phyloP scores from a whole-genome alignment of 2,329 filamentous ascomycete genomes.

The Berkeleyomyces basicola region DNA sequence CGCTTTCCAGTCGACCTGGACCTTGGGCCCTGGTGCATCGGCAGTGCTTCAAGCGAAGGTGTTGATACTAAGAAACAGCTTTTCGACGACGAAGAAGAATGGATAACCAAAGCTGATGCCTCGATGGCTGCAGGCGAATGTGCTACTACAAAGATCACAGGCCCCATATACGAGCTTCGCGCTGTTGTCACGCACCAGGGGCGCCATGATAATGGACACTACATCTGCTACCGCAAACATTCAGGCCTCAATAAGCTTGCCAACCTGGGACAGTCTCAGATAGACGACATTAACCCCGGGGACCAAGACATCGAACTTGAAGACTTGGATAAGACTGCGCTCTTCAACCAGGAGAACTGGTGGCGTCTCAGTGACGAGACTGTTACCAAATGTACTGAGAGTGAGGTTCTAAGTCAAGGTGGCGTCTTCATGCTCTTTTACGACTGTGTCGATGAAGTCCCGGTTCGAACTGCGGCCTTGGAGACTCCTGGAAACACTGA shows the following conservation, averaged over 20 bases:
- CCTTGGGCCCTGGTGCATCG: slow-evolving; percentile 71
- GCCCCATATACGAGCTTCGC: slow-evolving; percentile 56
- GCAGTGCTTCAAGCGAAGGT: slow-evolving; percentile 27
- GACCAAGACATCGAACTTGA: slow-evolving; percentile 14
- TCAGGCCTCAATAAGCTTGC: background rate
- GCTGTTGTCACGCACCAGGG: slow-evolving; percentile 83
- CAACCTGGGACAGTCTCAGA: slow-evolving; percentile 10
- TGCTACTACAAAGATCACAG: slow-evolving; percentile 33
- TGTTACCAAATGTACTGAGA: slow-evolving; percentile 57
- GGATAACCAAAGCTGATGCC: slow-evolving; percentile 48
- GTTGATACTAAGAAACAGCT: background rate
- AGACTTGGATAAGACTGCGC: slow-evolving; percentile 9
- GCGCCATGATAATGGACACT: slow-evolving; percentile 87
- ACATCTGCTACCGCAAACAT: slow-evolving; percentile 75
- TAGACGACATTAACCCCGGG: slow-evolving; percentile 7
- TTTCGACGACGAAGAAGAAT: slow-evolving; percentile 38
- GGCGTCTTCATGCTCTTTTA: slow-evolving; percentile 98
- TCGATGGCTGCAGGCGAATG: slow-evolving; percentile 55
- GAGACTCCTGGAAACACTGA: background rate
- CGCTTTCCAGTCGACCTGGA: slow-evolving; percentile 60
- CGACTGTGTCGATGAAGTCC: slow-evolving; percentile 47
- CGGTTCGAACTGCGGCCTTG: slow-evolving; percentile 25
- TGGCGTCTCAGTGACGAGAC: slow-evolving; percentile 85
- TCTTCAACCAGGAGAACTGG: slow-evolving; percentile 34
- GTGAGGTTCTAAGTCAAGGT: slow-evolving; percentile 54